Evolutionary conservation across 2,329 filamentous ascomycete genomes (phyloP), one percentile per base, ranked within the genome.

Genomic region (Sporothrix variecibatus): DNA sequence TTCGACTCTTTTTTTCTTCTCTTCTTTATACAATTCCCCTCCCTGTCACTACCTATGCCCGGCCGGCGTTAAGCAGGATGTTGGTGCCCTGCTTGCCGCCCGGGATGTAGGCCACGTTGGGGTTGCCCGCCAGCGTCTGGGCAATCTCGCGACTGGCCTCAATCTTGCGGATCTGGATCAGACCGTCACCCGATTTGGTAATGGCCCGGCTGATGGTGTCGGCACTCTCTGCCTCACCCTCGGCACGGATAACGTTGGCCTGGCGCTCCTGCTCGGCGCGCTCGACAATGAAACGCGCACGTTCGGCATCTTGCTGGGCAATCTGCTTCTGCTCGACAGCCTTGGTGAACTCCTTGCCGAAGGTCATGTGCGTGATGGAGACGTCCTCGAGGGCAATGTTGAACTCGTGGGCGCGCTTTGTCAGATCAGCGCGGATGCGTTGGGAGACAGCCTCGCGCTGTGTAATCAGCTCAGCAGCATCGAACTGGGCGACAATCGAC

Each of bases 261-360:
- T 99, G 96, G 80, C 96, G 90, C 87, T 99, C 96, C 87, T 99
- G 96, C 89, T 99, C 96, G 75, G 96, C 96, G 83, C 94, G 94
- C 89, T 99, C 96, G 82, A 99, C 96, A 79, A 99, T 97, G 87
- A 99, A 99, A 78, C 96, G 90, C 68, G 96, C 96, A 78, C 96
- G 90, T 88, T 99, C 96, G 77, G 96, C 96, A 82, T 99, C 96
- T 85, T 99, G 96, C 86, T 99, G 96, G 73, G 96, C 96, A 83
- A 99, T 99, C 88, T 99, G 96, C 91, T 99, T 99, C 90, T 99
- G 96, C 87, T 99, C 96, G 80, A 99, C 96, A 77, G 96, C 96
- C 84, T 94, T 93, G 76, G 96, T 99, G 88, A 99, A 99, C 85
- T 99, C 96, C 84, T 95, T 95, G 79, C 96, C 96, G 82, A 99